A percentile compares a stretch with the other conserved stretches of the same genome.
phyloP scores from a whole-genome alignment of 2,329 filamentous ascomycete genomes.

The Fusarium nanum region DNA sequence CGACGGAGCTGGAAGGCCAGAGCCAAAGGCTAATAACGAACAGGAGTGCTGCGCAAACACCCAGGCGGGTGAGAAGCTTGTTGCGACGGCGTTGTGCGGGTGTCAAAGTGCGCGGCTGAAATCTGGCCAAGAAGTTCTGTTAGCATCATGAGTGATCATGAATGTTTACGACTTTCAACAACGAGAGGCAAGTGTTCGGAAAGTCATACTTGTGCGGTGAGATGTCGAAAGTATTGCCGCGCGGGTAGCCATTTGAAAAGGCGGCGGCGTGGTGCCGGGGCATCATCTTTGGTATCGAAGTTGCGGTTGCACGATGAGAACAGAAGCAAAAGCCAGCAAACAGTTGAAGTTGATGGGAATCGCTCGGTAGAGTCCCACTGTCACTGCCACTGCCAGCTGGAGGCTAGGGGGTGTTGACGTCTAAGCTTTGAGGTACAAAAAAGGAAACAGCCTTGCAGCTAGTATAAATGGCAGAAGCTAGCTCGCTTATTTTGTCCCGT shows the following conservation, averaged over 20 bases:
- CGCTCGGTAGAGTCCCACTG: background rate
- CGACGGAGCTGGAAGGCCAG: slow-evolving; percentile 73
- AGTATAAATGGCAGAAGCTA: background rate
- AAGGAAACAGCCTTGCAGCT: background rate
- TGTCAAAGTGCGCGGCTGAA: slow-evolving; percentile 83
- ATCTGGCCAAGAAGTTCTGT: slow-evolving; percentile 54
- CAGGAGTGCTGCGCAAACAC: slow-evolving; percentile 67
- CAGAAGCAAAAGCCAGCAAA: slow-evolving; percentile 1
- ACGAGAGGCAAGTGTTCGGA: background rate
- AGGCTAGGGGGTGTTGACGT: background rate
- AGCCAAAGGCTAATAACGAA: slow-evolving; percentile 79
- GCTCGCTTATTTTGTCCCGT: background rate
- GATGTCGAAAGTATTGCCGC: slow-evolving; percentile 83
- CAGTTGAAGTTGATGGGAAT: slow-evolving; percentile 17
- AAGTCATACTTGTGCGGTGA: slow-evolving; percentile 82
- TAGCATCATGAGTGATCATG: slow-evolving; percentile 19
- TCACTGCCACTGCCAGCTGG: background rate
- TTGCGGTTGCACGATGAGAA: slow-evolving; percentile 5
- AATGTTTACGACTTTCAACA: background rate
- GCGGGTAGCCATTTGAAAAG: slow-evolving; percentile 86
- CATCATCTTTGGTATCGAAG: slow-evolving; percentile 73
- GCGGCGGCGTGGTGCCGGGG: slow-evolving; percentile 81
- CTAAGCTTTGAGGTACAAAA: slow-evolving; percentile 7
- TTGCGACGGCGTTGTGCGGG: slow-evolving; percentile 77
- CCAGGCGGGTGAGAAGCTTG: slow-evolving; percentile 77